Base-by-base conservation (phyloP, 192 early-diverging fungal species). In the Dispira simplex region DNA sequence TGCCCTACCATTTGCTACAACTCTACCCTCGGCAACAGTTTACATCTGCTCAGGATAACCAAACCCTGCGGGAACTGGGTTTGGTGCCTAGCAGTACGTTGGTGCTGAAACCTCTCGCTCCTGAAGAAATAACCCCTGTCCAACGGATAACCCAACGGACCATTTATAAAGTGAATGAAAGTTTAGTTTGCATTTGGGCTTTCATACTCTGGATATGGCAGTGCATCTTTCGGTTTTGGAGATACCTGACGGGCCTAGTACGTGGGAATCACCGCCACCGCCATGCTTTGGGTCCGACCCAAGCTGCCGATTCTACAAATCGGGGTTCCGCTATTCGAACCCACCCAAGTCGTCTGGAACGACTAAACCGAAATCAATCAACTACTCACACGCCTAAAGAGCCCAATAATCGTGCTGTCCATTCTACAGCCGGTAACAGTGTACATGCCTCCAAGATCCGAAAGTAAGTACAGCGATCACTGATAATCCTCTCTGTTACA, bases 1-100 rank as follows among this genome's bases (percentile, higher is more conserved):
- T 8, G 14, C 58, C 58, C 39, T 60, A 60, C 39, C 12, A n/a
- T 3, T 44, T 60, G 11, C 25, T 44, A 44, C 58, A 60, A 27
- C 10, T 44, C 10, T 60, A 43, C 44, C 58, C 58, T 16, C 58
- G 21, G 13, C 58, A 21, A 18, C 32, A 44, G 54, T 56, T 25
- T 26, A 18, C 54, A 1, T 3, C 13, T 27, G 25, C 18, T 3
- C n/a, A 56, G n/a, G 13, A 56, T 27, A 23, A 13, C 16, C 12
- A 13, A 11, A 60, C 58, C 12, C 32, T 60, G 1, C 18, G 21
- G 27, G 58, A 27, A 44, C 13, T 60, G 10, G 58, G 18, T 2
- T 32, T 60, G 2, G 32, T 28, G 4, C 58, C 58, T 10, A 60
- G 58, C 43, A 44, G 58, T 60, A 60, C 58, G 11, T 43, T 60